Evolutionary conservation across 495 filamentous ascomycete genomes (phyloP), one percentile per base, ranked within the genome.

Genomic region (Tricharina praecox): DNA sequence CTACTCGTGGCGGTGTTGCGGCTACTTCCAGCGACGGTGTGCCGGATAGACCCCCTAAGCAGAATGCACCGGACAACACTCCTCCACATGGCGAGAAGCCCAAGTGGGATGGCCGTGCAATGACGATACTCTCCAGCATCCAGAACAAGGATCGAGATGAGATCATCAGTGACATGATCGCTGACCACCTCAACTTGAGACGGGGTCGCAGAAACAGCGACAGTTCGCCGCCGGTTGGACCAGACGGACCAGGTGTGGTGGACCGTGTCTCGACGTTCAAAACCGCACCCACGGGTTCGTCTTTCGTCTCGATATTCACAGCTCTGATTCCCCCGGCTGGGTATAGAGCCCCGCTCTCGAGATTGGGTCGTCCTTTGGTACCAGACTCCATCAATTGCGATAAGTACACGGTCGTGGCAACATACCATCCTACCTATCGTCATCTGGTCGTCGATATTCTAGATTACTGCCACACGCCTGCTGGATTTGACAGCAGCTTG

Each of bases 371-470:
- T 1, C 40, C 40, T 3, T 11, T 43, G 1, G 26, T 43, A 13
- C 21, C 40, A 9, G 40, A 25, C 3, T 3, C 9, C 1, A 26
- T 26, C 18, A 23, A 11, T 8, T 8, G n/a, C 15, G 19, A 46
- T 19, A 4, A 33, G 18, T 46, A 16, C 21, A 46, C 43, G 9
- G 43, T 34, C 8, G 43, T 46, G 9, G 30, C 43, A 19, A 46
- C 43, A 10, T 46, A 46, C 23, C 43, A 46, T 34, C 43, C 43
- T 1, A 8, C 28, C 19, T 46, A 33, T n/a, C 43, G 24, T 11
- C 24, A 46, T 34, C 18, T 46, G 23, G 43, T 35, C 2, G 18
- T 46, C 11, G 43, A 46, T 46, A 33, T 46, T n/a, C 11, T 46
- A 28, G 43, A 46, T 2, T 46, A 33, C 20, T 33, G 25, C 13